Base-by-base conservation (phyloP, 768 basidiomycete genomes). In the Lenzites betulinus region DNA sequence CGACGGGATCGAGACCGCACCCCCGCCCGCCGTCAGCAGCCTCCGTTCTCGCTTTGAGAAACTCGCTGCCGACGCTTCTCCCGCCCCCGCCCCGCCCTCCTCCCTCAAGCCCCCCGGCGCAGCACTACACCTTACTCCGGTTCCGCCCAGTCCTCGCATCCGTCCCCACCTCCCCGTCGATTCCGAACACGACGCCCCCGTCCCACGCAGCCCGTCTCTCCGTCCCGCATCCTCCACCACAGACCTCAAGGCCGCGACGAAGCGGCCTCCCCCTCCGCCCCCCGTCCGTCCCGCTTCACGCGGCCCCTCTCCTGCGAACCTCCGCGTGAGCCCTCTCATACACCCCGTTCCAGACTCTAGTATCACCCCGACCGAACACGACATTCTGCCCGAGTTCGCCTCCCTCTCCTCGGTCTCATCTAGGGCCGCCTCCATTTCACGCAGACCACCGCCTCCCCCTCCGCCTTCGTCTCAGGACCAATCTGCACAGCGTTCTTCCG, bases 21-120 rank as follows among this genome's bases (percentile, higher is more conserved):
- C 85, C 38, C 76, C 80, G 18, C 83, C 83, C 39, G 85, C 89
- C 2, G 89, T 92, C 54, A 86, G 81, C 71, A 89, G 80, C 60
- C 77, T 92, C 18, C 82, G 83, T 46, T 89, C 87, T 30, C 83
- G 77, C 67, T 92, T 91, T 67, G 90, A 92, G 69, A 81, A 85
- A 65, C 74, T 90, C 25, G 86, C 88, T 3, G 75, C 77, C 47
- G 75, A 77, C 11, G 73, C 77, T 13, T 69, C 70, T 36, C 38
- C 60, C 35, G 41, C 69, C 42, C 20, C 63, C 11, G 7, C 56
- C 12, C 12, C 56, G 2, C n/a, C n/a, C n/a, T 16, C 26, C 36
- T 33, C 62, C 28, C 56, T 62, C 58, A 65, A 65, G 43, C 62
- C 62, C 3, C 25, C 58, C 13, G 20, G 50, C 51, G 35, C 38